Percentiles rank a stretch among this genome's conserved stretches.
Conservation (phyloP, 2,329 filamentous ascomycete genomes). For the Trichothecium sympodiale region DNA sequence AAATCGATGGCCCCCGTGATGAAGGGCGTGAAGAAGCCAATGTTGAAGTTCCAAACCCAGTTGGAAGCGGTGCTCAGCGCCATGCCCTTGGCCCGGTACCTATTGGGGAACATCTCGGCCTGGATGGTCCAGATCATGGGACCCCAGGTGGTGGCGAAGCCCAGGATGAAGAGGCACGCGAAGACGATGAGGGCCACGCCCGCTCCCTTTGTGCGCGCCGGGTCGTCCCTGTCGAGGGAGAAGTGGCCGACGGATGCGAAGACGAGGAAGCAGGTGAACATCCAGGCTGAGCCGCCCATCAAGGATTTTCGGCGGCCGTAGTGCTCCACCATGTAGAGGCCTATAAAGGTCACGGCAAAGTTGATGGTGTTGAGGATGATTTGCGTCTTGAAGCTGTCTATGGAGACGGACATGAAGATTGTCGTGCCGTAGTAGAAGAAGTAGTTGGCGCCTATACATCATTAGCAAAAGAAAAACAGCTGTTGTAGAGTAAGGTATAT, state of each 20-base stretch:
- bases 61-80: constrained; percentile 52
- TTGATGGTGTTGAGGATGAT: constrained; percentile 60
- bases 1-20: constrained; percentile 63
- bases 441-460: constrained; percentile 44
- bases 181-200: constrained; percentile 54
- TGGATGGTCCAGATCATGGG: constrained; percentile 55
- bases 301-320: constrained; percentile 54
- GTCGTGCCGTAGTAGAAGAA: constrained; percentile 54
- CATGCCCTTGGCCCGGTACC: constrained; percentile 50
- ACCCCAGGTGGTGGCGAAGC: constrained; percentile 57
- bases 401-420: constrained; percentile 32
- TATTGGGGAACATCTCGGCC: constrained; percentile 52
- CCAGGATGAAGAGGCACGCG: constrained; percentile 52
- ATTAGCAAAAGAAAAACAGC: constrained; percentile 6
- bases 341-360: constrained; percentile 54
- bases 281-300: constrained; percentile 51
- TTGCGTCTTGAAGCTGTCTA: constrained; percentile 53
- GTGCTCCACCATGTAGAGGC: constrained; percentile 60
- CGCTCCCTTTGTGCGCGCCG: constrained; percentile 25
- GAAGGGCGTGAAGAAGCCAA: constrained; percentile 70
- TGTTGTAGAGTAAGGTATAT: background rate
- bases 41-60: constrained; percentile 65
- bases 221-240: constrained; percentile 23
- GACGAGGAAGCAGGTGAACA: constrained; percentile 48
- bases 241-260: constrained; percentile 43